Evolutionary conservation across 495 filamentous ascomycete genomes (phyloP), one percentile per base, ranked within the genome.

Genomic region (Penicillium waksmanii): DNA sequence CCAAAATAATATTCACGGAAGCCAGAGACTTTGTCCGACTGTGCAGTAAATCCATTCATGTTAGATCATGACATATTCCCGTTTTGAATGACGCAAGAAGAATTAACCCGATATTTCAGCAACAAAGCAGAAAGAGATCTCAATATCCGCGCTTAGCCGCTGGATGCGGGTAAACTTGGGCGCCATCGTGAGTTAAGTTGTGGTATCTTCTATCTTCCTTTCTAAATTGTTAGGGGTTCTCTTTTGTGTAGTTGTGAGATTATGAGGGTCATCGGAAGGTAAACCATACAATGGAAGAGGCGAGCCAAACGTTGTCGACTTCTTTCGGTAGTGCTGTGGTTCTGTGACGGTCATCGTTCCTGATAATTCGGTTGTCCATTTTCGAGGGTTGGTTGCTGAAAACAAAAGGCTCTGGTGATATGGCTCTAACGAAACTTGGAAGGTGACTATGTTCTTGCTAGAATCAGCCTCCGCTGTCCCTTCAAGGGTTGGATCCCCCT

Each of bases 21-120:
- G 78, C 78, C 36, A 80, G 67, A 2, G 73, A 50, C 53, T 80
- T 81, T 11, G 66, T 62, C n/a, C 91, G 35, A 87, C 82, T 71
- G 27, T 21, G 35, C 15, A 2, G 31, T 27, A 50, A 18, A 7
- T 31, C 4, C n/a, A 13, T 11, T 36, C 9, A 11, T 13, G 8
- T 36, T 10, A 36, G 35, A 36, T 13, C 35, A 2, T 13, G 19
- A 31, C 18, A 44, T 46, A 27, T 31, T 33, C 2, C n/a, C 27
- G 15, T 7, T 36, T 15, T 46, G 5, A 23, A 23, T 17, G 15
- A 6, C n/a, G n/a, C 17, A 47, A 23, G 18, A 25, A 47, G 31
- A 17, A 12, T 4, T 6, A 59, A 77, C 73, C 65, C 8, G 72
- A 66, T 47, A 80, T 77, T 54, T 80, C 77, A 21, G 74, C 74